Conservation (phyloP, 208 protist species). For the Borovskyia barvae region DNA sequence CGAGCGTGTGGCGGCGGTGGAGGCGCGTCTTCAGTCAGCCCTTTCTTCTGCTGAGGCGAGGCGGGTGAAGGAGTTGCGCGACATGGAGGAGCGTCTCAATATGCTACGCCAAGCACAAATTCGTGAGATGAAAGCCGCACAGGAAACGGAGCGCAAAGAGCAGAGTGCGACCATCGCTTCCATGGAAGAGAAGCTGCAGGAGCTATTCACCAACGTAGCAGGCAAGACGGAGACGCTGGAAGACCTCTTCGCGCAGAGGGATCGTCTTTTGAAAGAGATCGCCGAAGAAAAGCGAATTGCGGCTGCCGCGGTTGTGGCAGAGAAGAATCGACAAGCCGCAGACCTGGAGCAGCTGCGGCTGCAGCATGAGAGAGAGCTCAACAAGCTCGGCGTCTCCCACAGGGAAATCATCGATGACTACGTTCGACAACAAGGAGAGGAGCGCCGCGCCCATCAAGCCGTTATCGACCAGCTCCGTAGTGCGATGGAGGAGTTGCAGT, state of each 20-base stretch:
- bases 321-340: constrained; percentile 20
- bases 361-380: constrained; percentile 29
- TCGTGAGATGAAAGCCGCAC: constrained; percentile 8
- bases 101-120: constrained; percentile 21
- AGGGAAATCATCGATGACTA: constrained; percentile 51
- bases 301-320: constrained; percentile 10
- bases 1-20: constrained; percentile 8
- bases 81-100: constrained; percentile 13
- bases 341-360: constrained; percentile 27
- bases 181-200: constrained; percentile 10
- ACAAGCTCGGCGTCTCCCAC: constrained; percentile 36
- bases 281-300: constrained; percentile 21
- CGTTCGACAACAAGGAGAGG: constrained; percentile 37
- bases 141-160: constrained; percentile 12
- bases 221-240: constrained; percentile 14
- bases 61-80: constrained; percentile 16
- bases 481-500: constrained; percentile 63
- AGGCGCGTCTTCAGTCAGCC: constrained; percentile 6
- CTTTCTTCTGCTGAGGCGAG: constrained; percentile 18
- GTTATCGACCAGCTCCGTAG: constrained; percentile 39
- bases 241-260: constrained; percentile 23
- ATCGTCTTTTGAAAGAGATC: constrained; percentile 20
- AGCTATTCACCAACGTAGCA: constrained; percentile 6
- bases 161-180: constrained; percentile 6
- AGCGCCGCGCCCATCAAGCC: constrained; percentile 29